Base-by-base conservation (phyloP, 805 yeast species). In the Osmozyma mogii region DNA sequence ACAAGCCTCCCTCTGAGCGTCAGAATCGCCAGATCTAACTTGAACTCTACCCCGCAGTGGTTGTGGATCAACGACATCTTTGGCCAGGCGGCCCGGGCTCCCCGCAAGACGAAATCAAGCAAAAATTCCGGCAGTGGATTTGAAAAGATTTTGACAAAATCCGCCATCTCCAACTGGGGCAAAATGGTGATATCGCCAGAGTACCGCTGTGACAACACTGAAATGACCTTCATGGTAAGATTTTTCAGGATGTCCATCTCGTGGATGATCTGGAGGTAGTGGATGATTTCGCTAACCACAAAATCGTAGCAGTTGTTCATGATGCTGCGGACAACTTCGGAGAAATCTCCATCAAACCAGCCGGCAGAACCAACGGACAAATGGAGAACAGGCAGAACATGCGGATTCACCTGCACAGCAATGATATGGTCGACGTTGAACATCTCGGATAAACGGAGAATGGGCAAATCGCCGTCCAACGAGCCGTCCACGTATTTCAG, bases 401-500 rank as follows among this genome's bases (percentile, higher is more conserved):
- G 98, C 0, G 96, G 94, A 49, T 92, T 92, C 1, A 92, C 98
- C 52, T 92, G 99, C 26, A 95, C 89, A 0, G 96, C 98, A 43
- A 92, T 87, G 38, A 92, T 88, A 53, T 92, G 96, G 51, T 92
- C 95, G 17, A 92, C 96, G 48, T 92, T 89, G 54, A 92, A 92
- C 95, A 92, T 87, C 50, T 92, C 98, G 13, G 94, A 80, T 14
- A 92, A 63, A 42, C 96, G 70, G 2, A 94, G 70, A 16, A 87
- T 79, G 3, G 99, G 99, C 30, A 92, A 59, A 53, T 92, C 99
- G 39, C 84, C 84, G 48, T 89, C 94, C 6, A 92, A 95, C 0
- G 96, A 85, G 0, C 99, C 99, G 54, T 92, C 99, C 17, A 92
- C 88, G 55, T 82, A 92, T 44, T 82, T 80, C 21, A 80, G 73